Conservation (phyloP, 768 basidiomycete species). For the Amanita rimosa region DNA sequence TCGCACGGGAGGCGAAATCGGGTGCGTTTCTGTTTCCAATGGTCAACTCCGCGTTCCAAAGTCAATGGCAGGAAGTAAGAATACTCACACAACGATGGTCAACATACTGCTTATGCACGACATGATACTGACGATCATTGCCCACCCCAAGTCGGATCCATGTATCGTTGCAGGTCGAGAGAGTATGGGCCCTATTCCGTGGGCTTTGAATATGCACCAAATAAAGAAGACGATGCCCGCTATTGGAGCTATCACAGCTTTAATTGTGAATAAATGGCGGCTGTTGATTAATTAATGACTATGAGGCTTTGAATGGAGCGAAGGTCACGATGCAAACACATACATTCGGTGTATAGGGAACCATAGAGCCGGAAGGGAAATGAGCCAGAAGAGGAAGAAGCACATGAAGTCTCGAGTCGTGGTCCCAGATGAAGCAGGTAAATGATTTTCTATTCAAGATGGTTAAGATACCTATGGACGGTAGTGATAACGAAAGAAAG, state of each 20-base stretch:
- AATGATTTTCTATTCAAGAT: constrained; percentile 41
- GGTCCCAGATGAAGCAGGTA: constrained; percentile 64
- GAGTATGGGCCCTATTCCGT: constrained; percentile 68
- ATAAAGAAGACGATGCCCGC: constrained; percentile 65
- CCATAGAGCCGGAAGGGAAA: constrained; percentile 72
- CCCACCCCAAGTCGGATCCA: constrained; percentile 65
- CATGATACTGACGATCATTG: constrained; percentile 63
- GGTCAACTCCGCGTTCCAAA: neutral
- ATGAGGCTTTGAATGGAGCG: neutral
- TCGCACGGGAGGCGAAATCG: constrained; percentile 60
- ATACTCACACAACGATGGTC: constrained; percentile 52
- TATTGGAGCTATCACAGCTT: constrained; percentile 60
- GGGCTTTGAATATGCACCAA: constrained; percentile 70
- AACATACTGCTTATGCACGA: constrained; percentile 74
- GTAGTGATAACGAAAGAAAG: neutral
- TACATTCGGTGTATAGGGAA: constrained; percentile 76
- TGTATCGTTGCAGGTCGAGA: constrained; percentile 51
- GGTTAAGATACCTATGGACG: neutral
- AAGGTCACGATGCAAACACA: constrained; percentile 12
- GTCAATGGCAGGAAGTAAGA: neutral
- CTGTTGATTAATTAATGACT: constrained; percentile 17
- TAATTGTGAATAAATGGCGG: constrained; percentile 71
- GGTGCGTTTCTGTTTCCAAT: constrained; percentile 44
- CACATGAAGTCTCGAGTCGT: constrained; percentile 64
- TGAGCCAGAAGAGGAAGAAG: constrained; percentile 83